Evolutionary conservation across 345 rosid genomes (phyloP), one percentile per base, ranked within the genome.

Genomic region (Moringa oleifera): DNA sequence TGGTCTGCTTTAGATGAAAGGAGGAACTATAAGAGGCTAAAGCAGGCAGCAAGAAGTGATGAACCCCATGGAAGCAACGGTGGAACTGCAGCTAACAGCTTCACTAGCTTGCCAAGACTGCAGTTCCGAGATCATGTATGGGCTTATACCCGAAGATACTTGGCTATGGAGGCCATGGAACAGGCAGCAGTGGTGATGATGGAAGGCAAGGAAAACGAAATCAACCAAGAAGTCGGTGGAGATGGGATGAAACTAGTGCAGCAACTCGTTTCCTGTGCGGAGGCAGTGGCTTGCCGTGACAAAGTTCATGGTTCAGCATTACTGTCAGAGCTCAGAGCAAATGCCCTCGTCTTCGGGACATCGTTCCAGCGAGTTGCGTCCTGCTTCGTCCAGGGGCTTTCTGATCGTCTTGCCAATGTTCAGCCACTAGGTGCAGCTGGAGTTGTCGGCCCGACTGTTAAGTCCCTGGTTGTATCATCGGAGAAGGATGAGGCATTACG

Each of bases 221-320:
- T 6, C 3, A 36, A 49, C 52, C 80, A 75, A 37, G 71, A 65
- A 51, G 68, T 62, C 2, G 57, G 50, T 9, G 62, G 24, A 52
- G 79, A 80, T 41, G 76, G 70, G 56, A 79, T 70, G 84, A 80
- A 64, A 63, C 66, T 85, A 2, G 80, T 82, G 1, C 76, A 79
- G 55, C 91, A 75, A 51, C 88, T 83, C 53, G 67, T 77, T 7
- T 70, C 83, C 31, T 82, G 84, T 41, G 83, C 86, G 0, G 84
- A 79, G 69, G 91, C 86, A 18, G 85, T 82, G 66, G 85, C 84
- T 57, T 83, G 83, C n/a, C 73, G 77, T 0, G 81, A 85, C 66
- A 82, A 77, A 59, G 21, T 62, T 20, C 72, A 71, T 22, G 82
- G 84, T 51, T 80, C 84, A 0, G 62, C 76, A 10, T 61, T 82